Base-by-base conservation (phyloP, 2,329 filamentous ascomycete species). In the Capronia americana region DNA sequence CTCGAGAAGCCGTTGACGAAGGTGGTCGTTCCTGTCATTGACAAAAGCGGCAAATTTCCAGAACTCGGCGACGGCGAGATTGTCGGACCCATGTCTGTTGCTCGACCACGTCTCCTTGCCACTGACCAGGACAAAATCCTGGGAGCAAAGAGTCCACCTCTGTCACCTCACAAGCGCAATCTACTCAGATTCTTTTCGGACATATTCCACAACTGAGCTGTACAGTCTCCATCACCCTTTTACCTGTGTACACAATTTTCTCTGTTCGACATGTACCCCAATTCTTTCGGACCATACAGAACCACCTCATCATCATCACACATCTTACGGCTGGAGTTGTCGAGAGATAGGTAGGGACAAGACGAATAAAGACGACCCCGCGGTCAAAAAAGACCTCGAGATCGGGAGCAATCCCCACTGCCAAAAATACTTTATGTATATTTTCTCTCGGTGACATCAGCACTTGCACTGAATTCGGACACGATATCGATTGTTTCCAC, bases 41-140 rank as follows among this genome's bases (percentile, higher is more conserved):
- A 81, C 69, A 78, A 90, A 61, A 68, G 62, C 69, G 90, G 91
- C 75, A 97, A 97, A 78, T 97, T 97, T 74, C 93, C 93, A 26
- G 88, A 90, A 72, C 86, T 94, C 34, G 93, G 93, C 60, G 93
- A 97, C 74, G 90, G 93, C 73, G 93, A 96, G 77, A 96, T 97
- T 75, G 92, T 97, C 53, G 93, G 93, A 1, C 93, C 93, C 6
- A 97, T 97, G 93, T 87, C 77, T n/a, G 80, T 81, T 38, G 79
- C 77, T 5, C 79, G 78, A 1, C 67, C 71, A 24, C 63, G 69
- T 20, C 54, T 61, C 24, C 34, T 26, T 14, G 8, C 58, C n/a
- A 75, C 75, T 7, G 56, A 57, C 50, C 66, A 34, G 26, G 63
- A 44, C 61, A 70, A 57, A 64, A 71, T 69, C 20, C 73, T 67